Evolutionary conservation across 1,284 basidiomycete species (phyloP).

Genomic region (Sphaerobolus stellatus): DNA sequence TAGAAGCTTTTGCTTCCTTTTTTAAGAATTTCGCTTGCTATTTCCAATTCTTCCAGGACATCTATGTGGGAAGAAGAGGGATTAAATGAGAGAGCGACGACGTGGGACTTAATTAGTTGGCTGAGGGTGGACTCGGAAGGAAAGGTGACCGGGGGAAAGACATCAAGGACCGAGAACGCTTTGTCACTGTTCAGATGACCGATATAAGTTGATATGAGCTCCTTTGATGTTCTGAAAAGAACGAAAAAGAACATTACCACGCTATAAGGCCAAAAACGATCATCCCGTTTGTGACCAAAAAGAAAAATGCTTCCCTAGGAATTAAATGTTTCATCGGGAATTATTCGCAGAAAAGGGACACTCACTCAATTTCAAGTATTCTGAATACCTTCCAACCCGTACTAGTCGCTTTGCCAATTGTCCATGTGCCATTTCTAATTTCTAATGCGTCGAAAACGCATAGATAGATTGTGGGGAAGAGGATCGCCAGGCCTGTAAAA

Average conservation of each 20-base stretch:
- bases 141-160: background rate
- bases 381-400: constrained; percentile 18
- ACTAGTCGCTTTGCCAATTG: constrained; percentile 25
- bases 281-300: constrained; percentile 27
- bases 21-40: constrained; percentile 13
- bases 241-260: background rate
- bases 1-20: constrained; percentile 20
- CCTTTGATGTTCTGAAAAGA: too few species aligned
- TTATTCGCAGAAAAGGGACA: background rate
- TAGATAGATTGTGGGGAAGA: constrained; percentile 25
- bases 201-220: background rate
- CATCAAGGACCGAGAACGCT: constrained; percentile 2
- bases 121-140: background rate
- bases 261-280: constrained; percentile 21
- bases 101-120: background rate
- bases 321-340: constrained; percentile 1
- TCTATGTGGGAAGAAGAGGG: background rate
- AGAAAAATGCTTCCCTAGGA: constrained; percentile 28
- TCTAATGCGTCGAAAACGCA: constrained; percentile 28
- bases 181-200: background rate
- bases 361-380: constrained; percentile 25
- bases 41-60: background rate
- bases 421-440: constrained; percentile 27
- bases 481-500: constrained; percentile 16
- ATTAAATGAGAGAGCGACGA: background rate